A percentile compares a stretch with the other conserved stretches of the same genome.
phyloP scores from a whole-genome alignment of 192 early-diverging fungal species.

The Coemansia sp. region DNA sequence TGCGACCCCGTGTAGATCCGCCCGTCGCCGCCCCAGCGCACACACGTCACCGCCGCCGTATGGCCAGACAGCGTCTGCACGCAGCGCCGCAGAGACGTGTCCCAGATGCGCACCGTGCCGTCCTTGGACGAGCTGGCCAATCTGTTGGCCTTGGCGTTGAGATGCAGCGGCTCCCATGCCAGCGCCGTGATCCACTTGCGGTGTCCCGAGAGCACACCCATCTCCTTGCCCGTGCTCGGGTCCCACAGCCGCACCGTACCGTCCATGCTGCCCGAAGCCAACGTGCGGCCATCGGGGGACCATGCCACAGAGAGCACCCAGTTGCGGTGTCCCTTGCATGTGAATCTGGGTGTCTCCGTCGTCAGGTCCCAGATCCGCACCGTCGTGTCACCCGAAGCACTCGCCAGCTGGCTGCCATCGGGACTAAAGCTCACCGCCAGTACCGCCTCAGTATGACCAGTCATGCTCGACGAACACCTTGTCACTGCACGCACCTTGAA shows the following conservation, averaged over 20 bases:
- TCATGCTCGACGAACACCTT: conserved; percentile 84
- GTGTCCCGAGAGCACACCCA: conserved; percentile 83
- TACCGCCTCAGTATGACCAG: conserved; percentile 93
- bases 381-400: conserved; percentile 91
- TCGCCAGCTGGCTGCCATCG: conserved; percentile 86
- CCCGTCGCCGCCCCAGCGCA: conserved; percentile 96
- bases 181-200: conserved; percentile 85
- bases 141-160: conserved; percentile 71
- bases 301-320: conserved; percentile 94
- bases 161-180: conserved; percentile 91
- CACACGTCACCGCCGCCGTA: conserved; percentile 88
- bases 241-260: conserved; percentile 88
- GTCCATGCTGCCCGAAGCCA: conserved; percentile 96
- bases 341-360: conserved; percentile 90
- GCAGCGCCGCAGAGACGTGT: conserved; percentile 70
- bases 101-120: conserved; percentile 91
- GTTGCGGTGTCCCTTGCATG: conserved; percentile 78
- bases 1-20: conserved; percentile 87
- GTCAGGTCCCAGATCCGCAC: conserved; percentile 97
- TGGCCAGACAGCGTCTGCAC: conserved; percentile 81
- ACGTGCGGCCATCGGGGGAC: conserved; percentile 79
- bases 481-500: conserved; percentile 92
- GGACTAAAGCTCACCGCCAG: conserved; percentile 86
- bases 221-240: conserved; percentile 72
- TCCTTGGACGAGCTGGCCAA: conserved; percentile 92